phyloP scores from a whole-genome alignment of 2,329 filamentous ascomycete genomes.

The Fonsecaea multimorphosa region DNA sequence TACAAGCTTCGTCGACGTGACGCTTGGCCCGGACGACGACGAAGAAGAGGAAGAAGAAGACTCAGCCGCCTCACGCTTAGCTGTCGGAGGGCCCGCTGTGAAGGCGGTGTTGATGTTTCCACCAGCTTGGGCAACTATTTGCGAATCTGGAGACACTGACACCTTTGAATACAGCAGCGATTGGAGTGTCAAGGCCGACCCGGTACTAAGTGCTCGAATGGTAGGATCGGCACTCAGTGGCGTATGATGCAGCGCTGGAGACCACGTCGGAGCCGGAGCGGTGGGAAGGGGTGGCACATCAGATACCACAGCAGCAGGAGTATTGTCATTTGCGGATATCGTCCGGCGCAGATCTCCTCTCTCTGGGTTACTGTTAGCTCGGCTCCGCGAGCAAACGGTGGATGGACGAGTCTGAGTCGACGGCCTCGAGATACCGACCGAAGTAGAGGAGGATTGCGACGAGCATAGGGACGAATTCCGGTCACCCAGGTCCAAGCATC shows the following conservation, averaged over 20 bases:
- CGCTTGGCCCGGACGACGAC: background rate
- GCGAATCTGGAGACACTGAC: conserved; percentile 15
- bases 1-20: background rate
- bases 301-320: background rate
- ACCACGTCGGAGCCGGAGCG: conserved; percentile 29
- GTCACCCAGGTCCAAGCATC: conserved; percentile 24
- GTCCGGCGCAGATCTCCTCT: conserved; percentile 9
- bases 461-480: conserved; percentile 24
- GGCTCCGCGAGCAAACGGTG: conserved; percentile 10
- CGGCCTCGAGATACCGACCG: background rate
- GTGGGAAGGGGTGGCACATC: conserved; percentile 19
- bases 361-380: conserved; percentile 25
- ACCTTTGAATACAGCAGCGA: conserved; percentile 7
- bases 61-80: background rate
- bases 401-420: conserved; percentile 9
- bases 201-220: conserved; percentile 31
- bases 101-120: background rate
- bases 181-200: background rate
- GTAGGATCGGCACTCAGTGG: conserved; percentile 34
- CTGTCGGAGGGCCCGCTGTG: background rate
- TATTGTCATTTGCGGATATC: background rate
- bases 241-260: conserved; percentile 30
- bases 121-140: background rate
- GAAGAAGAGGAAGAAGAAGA: too few relatives aligned
- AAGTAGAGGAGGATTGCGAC: conserved; percentile 24